Percentiles rank a stretch among this genome's conserved stretches.
Evolutionary conservation across 2,329 filamentous ascomycete genomes (phyloP).

Genomic region (Tolypocladium nubicola): DNA sequence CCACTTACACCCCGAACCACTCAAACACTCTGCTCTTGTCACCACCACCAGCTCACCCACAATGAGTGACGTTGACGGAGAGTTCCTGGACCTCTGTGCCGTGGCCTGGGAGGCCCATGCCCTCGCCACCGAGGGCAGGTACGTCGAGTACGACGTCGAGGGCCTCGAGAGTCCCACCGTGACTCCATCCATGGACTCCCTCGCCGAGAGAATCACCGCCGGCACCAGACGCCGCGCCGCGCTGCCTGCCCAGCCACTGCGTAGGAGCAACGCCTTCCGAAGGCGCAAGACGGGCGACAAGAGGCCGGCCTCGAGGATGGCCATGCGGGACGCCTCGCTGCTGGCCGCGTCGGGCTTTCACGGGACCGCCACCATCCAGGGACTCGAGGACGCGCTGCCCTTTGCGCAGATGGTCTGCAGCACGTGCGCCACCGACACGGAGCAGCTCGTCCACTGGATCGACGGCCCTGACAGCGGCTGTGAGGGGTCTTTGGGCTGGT

Average conservation of each 20-base stretch:
- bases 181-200: neutral
- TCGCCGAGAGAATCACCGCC: neutral
- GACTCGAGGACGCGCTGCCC: neutral
- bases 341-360: neutral
- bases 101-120: neutral
- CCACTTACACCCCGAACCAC: no score
- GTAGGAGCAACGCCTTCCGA: neutral
- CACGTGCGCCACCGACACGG: neutral
- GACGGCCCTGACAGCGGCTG: neutral
- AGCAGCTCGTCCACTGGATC: neutral
- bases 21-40: neutral
- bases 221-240: neutral
- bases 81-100: neutral
- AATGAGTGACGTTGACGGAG: neutral
- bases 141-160: no score
- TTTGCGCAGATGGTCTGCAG: constrained; percentile 1
- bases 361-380: neutral
- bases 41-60: neutral
- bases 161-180: neutral
- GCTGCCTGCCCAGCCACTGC: neutral
- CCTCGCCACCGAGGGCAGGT: neutral
- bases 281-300: neutral
- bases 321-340: neutral
- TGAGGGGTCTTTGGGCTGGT: neutral
- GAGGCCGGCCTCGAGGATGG: neutral